These are phyloP conservation scores for Nakazawaea pomicola DNA, from an alignment of 805 yeast species.

Conservation along the genomic window DNA sequence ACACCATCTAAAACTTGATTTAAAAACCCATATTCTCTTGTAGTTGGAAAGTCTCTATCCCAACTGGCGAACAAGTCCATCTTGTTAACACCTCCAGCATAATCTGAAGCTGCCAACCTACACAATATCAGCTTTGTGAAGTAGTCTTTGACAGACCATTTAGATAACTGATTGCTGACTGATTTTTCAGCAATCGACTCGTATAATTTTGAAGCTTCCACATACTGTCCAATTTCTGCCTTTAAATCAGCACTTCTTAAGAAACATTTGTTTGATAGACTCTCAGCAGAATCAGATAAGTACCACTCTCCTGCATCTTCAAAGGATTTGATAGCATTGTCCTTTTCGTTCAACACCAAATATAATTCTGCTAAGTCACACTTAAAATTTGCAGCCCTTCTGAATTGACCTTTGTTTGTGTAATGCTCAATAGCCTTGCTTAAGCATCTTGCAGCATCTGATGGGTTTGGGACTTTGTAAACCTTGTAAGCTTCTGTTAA, in stretches of 20 bases:
- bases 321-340: constrained; percentile 75
- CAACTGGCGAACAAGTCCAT: constrained; percentile 57
- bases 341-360: constrained; percentile 57
- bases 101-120: constrained; percentile 77
- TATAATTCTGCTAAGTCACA: constrained; percentile 85
- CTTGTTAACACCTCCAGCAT: constrained; percentile 78
- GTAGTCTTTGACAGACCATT: constrained; percentile 92
- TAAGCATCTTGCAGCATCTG: constrained; percentile 72
- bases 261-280: constrained; percentile 82
- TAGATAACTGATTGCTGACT: constrained; percentile 66
- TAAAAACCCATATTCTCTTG: constrained; percentile 71
- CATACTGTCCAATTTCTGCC: constrained; percentile 54
- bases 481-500: constrained; percentile 88
- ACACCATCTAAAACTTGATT: constrained; percentile 68
- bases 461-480: constrained; percentile 68
- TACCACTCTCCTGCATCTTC: constrained; percentile 97
- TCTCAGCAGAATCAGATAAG: constrained; percentile 87
- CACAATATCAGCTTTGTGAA: constrained; percentile 81
- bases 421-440: constrained; percentile 76
- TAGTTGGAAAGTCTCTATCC: constrained; percentile 71
- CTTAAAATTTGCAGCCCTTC: constrained; percentile 93
- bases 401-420: constrained; percentile 87
- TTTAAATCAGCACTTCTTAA: constrained; percentile 85
- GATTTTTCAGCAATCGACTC: constrained; percentile 76
- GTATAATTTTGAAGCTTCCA: constrained; percentile 70